Percentiles rank a stretch among this genome's conserved stretches.
These are phyloP conservation scores for Dactylorhiza incarnata DNA, from an alignment of 106 monocot species.

Conservation along the genomic window DNA sequence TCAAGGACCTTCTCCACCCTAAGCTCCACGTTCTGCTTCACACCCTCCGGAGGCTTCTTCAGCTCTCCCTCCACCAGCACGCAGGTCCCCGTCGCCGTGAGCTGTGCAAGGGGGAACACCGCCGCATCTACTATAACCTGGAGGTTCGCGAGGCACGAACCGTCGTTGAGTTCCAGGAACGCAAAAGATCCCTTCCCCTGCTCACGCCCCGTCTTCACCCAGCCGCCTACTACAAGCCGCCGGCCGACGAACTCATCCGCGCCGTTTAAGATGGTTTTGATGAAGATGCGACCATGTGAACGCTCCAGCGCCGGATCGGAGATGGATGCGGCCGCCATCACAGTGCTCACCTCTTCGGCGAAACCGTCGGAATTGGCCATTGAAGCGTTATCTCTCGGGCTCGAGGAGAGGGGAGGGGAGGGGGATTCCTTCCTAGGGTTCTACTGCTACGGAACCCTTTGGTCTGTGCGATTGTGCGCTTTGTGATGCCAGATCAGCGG, in stretches of 20 bases:
- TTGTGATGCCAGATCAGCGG: too few relatives aligned
- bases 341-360: background rate
- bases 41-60: conserved; percentile 83
- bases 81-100: conserved; percentile 69
- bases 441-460: too few relatives aligned
- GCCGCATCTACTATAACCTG: conserved; percentile 80
- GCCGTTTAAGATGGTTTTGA: conserved; percentile 42
- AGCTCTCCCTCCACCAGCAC: conserved; percentile 82
- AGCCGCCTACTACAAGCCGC: conserved; percentile 72
- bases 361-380: background rate
- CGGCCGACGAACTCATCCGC: conserved; percentile 33
- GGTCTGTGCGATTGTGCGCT: too few relatives aligned
- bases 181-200: conserved; percentile 94
- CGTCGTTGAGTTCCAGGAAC: conserved; percentile 95
- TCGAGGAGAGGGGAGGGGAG: background rate
- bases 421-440: too few relatives aligned
- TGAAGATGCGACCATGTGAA: conserved; percentile 31
- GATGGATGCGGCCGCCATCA: conserved; percentile 9
- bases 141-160: conserved; percentile 70
- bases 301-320: conserved; percentile 23
- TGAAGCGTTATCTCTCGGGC: background rate
- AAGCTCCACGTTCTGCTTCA: conserved; percentile 74
- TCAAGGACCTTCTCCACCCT: conserved; percentile 55
- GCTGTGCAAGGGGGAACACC: conserved; percentile 47
- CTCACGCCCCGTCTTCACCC: conserved; percentile 93